phyloP scores from a whole-genome alignment of 257 asterid species.

The Mitragyna speciosa region DNA sequence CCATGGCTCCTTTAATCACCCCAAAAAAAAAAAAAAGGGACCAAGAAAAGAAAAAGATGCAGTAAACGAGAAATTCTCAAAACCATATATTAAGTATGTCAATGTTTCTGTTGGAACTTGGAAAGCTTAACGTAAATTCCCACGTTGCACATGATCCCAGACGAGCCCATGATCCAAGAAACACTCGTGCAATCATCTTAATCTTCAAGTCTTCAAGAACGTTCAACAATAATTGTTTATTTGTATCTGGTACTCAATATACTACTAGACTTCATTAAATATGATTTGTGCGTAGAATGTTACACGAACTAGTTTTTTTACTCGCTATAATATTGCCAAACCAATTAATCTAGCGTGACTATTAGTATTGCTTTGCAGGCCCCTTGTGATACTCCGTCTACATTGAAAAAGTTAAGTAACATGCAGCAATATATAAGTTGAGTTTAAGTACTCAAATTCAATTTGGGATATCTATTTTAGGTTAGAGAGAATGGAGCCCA shows the following conservation, averaged over 20 bases:
- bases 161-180: constrained; percentile 39
- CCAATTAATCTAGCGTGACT: neutral
- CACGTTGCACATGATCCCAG: constrained; percentile 42
- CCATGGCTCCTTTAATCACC: neutral
- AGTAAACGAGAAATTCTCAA: neutral
- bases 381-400: too few relatives aligned
- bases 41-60: neutral
- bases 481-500: neutral
- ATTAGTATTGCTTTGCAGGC: neutral
- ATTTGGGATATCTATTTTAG: too few relatives aligned
- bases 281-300: neutral
- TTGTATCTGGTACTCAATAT: neutral
- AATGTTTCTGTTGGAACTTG: constrained; percentile 12
- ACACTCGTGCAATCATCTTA: constrained; percentile 23
- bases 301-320: neutral
- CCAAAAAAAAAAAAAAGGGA: neutral
- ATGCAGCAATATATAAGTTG: too few relatives aligned
- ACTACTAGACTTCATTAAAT: neutral
- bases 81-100: neutral
- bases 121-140: constrained; percentile 23
- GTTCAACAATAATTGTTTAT: neutral
- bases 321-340: neutral
- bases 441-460: too few relatives aligned
- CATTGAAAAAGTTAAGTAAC: too few relatives aligned
- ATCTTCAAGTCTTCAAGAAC: constrained; percentile 7